Conservation (phyloP, 2,329 filamentous ascomycete species). For the Penicillium sp. region DNA sequence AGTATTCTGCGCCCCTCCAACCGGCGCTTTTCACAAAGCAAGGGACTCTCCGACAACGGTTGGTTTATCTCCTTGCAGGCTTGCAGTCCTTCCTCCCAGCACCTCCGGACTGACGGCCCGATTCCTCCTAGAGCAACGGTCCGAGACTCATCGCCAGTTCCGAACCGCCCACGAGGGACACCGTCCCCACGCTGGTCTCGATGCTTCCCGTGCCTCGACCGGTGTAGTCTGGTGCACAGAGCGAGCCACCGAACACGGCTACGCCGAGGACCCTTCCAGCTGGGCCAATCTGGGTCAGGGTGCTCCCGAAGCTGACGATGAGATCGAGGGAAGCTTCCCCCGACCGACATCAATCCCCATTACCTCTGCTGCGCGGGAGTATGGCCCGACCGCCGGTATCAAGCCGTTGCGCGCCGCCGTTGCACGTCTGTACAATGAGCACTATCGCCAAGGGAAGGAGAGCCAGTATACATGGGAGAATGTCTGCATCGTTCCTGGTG, state of each 20-base stretch:
- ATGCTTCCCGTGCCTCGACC: constrained; percentile 83
- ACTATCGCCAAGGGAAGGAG: constrained; percentile 82
- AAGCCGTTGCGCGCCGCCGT: constrained; percentile 86
- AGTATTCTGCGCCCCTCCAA: constrained; percentile 45
- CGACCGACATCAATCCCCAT: constrained; percentile 79
- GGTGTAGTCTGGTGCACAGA: constrained; percentile 80
- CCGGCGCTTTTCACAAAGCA: constrained; percentile 45
- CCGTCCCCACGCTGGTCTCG: constrained; percentile 85
- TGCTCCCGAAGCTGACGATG: constrained; percentile 89
- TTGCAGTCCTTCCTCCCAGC: background rate
- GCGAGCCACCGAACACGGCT: constrained; percentile 85
- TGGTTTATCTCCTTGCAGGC: constrained; percentile 20
- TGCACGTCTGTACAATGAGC: constrained; percentile 87
- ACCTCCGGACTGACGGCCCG: constrained; percentile 5
- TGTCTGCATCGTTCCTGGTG: constrained; percentile 92
- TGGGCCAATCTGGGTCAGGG: constrained; percentile 97
- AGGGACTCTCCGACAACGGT: constrained; percentile 52
- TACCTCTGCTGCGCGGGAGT: constrained; percentile 77
- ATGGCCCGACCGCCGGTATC: constrained; percentile 92
- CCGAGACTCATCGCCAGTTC: constrained; percentile 85
- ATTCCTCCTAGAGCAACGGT: constrained; percentile 66
- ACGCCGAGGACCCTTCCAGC: constrained; percentile 73
- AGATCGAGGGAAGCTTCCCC: constrained; percentile 85
- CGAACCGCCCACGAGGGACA: constrained; percentile 88
- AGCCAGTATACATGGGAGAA: constrained; percentile 97